Evolutionary conservation across 2,329 filamentous ascomycete species (phyloP), one percentile per base, ranked within the genome.

Genomic region (Ophiosphaerella herpotricha): DNA sequence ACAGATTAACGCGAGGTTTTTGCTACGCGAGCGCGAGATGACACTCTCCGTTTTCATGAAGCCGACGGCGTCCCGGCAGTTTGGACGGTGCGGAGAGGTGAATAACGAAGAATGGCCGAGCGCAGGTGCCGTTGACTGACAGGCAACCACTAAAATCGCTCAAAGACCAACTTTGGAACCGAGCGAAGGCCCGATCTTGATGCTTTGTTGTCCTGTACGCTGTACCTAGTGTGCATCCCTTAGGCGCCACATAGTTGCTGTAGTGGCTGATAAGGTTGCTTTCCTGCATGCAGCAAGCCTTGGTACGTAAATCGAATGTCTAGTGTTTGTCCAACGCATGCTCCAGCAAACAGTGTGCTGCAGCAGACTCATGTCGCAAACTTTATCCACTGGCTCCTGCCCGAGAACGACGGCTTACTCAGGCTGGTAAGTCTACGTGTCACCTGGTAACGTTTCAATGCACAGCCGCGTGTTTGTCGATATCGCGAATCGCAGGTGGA

Each of bases 81-180:
- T 36, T 60, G 65, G 67, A 63, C 49, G 54, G 49, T 58, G 67
- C 53, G 61, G 66, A 70, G 66, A 64, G 56, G 39, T 52, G 54
- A 60, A 38, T 46, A 54, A 43, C 54, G 52, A 60, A 40, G 48
- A 56, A 54, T 50, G 46, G 34, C 52, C 54, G 51, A 59, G 57
- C 52, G 43, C 46, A 42, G 42, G 42, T 37, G 46, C 53, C 58
- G 57, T 61, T 60, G 46, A 50, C 48, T 62, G 57, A 62, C 58
- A 64, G 56, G 45, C 49, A 46, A 18, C 16, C 55, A 32, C 44
- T 13, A 13, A 34, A 13, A 42, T 34, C 33, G 40, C 11, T 9
- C 29, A 5, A 34, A 39, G 37, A n/a, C 33, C 38, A n/a, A 24
- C 38, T 29, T 29, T 29, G 26, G 26, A 29, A 29, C 26, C 26